Evolutionary conservation across 2,329 filamentous ascomycete genomes (phyloP), one percentile per base, ranked within the genome.

Genomic region (Dactylella cylindrospora): DNA sequence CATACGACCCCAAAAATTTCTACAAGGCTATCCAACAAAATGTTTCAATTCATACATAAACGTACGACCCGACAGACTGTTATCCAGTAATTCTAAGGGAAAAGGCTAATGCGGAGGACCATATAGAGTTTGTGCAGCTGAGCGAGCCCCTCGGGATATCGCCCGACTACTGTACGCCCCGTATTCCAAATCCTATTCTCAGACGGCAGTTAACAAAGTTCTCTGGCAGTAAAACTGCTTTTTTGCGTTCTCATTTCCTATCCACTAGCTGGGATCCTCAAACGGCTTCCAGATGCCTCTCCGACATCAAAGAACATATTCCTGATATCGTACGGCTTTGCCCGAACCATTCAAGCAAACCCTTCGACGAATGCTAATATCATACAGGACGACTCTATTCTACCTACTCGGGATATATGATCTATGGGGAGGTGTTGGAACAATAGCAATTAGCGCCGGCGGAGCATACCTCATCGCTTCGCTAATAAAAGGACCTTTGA

Each of bases 391-490:
- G 12, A 87, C 87, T 3, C 72, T 93, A 19, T 97, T 98, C 77
- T 97, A 95, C 73, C 80, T 98, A 5, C 79, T 98, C 52, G 93
- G 93, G 23, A 80, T 98, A 2, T 98, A 95, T 74, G 87, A 95
- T 70, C 80, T 98, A 40, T 97, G 91, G 90, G 78, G 76, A 73
- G 94, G 93, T 52, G 74, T 94, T 10, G 80, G 81, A 31, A 95
- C 90, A 2, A 76, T 98, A 31, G 72, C 86, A 57, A 84, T 95
- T 71, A 90, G 88, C 71, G 83, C 91, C 0, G 81, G 79, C 13
- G 90, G 83, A 43, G 82, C 88, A 44, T 98, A 96, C 71, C 77
- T 80, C 66, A 93, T 98, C 68, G 86, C 91, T 46, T 83, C 85
- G 67, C 90, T 84, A 71, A 77, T 97, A 36, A 81, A 89, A 67